Conservation (phyloP, 345 rosid species). For the Corymbia maculata region DNA sequence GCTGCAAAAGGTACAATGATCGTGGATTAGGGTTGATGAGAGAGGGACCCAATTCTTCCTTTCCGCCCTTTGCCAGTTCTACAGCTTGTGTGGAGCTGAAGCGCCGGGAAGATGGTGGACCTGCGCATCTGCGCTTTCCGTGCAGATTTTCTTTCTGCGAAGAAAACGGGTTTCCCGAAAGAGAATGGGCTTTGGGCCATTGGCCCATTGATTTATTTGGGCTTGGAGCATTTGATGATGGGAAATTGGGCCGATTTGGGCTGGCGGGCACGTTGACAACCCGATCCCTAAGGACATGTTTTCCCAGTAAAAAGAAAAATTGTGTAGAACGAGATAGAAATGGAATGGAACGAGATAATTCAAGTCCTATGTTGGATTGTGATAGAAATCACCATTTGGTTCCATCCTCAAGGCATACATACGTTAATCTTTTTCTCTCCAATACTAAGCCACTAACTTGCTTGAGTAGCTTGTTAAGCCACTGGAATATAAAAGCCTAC, state of each 20-base stretch:
- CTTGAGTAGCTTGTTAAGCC: background rate
- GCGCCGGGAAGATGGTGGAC: background rate
- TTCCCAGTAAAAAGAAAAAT: background rate
- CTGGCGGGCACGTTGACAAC: background rate
- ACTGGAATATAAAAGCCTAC: accelerated
- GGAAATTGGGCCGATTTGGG: background rate
- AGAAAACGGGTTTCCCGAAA: background rate
- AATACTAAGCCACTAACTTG: background rate
- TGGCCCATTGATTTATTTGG: background rate
- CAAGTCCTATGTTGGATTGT: background rate
- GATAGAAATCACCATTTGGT: background rate
- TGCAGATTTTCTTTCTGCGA: background rate
- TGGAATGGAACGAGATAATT: background rate
- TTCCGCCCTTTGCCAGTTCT: background rate
- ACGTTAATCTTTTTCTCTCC: background rate
- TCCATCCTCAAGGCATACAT: background rate
- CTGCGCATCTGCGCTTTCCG: background rate
- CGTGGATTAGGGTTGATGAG: background rate
- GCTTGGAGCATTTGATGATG: background rate
- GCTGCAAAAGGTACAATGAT: background rate
- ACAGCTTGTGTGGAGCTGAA: background rate
- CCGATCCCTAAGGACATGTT: background rate
- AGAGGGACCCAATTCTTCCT: background rate
- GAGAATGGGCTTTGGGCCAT: background rate
- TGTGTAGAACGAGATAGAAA: background rate